Percentiles rank a stretch among this genome's conserved stretches.
Evolutionary conservation across 305 asterid species (phyloP).

Genomic region (Caryopteris hybrid): DNA sequence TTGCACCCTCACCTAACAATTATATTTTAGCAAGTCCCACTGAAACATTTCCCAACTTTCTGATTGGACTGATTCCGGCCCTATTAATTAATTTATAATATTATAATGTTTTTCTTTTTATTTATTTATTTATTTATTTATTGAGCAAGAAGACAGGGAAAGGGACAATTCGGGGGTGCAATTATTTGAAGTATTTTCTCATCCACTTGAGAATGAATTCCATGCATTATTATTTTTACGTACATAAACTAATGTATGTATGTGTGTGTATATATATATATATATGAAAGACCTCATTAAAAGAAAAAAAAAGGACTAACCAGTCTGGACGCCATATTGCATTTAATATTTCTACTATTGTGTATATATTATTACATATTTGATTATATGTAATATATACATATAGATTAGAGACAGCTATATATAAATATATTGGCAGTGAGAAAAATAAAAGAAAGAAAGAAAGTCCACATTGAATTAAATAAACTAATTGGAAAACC

Average conservation of each 20-base stretch:
- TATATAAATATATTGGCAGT: too few relatives aligned
- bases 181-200: constrained; percentile 13
- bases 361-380: too few relatives aligned
- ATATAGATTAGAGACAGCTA: too few relatives aligned
- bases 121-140: not conserved
- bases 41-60: not conserved
- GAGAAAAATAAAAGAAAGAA: too few relatives aligned
- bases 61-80: constrained; percentile 23
- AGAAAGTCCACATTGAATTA: too few relatives aligned
- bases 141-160: not conserved
- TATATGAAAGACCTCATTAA: too few relatives aligned
- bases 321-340: too few relatives aligned
- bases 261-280: too few relatives aligned
- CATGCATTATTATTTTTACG: not conserved
- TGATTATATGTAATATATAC: too few relatives aligned
- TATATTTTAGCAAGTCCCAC: constrained; percentile 21
- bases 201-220: not conserved
- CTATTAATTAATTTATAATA: not conserved
- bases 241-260: not conserved
- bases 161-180: constrained; percentile 10
- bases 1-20: constrained; percentile 35
- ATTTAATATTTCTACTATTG: too few relatives aligned
- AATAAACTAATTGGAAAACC: too few relatives aligned
- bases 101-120: not conserved
- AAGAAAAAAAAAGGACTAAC: too few relatives aligned